Base-by-base conservation (phyloP, 306 rosid genomes). In the Pyrus communis region DNA sequence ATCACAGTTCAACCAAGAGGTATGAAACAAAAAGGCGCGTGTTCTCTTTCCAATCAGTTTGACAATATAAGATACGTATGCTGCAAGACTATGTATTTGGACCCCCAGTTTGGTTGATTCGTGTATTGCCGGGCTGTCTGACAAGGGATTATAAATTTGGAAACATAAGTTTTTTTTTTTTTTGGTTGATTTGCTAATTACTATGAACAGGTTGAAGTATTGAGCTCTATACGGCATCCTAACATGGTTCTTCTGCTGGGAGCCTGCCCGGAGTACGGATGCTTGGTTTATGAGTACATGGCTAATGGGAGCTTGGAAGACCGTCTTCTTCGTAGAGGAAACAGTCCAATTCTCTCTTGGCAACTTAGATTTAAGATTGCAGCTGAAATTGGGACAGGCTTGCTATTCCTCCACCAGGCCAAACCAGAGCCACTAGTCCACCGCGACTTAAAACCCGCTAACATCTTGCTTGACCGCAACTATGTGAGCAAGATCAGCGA, bases 241-340 rank as follows among this genome's bases (percentile, higher is more conserved):
- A 89, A 94, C 93, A 94, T 94, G 97, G 98, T 94, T 69, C 97
- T 94, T 54, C 98, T 94, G 55, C 85, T 94, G 3, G 98, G 98
- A 73, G 98, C 98, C 58, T 94, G 98, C 77, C 98, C 98, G 2
- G 98, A 94, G 73, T 91, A 91, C 7, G 98, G 98, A 2, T 94
- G 98, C 80, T 83, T 94, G 30, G 98, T 92, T 13, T 94, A 94
- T 2, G 98, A 94, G 88, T 87, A 74, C 89, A 90, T 94, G 97
- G 89, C 90, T 10, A 89, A 88, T 30, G 98, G 98, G 73, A 94
- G 97, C 86, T 86, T 94, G 64, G 97, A 94, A 12, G 96, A 94
- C 67, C 68, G 97, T 43, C 91, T 94, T 11, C 86, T 89, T 57
- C 75, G 89, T 22, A 65, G 80, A 76, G 93, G 91, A 67, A 84